phyloP scores from a whole-genome alignment of 2,329 filamentous ascomycete species.

The Calonectria montana region DNA sequence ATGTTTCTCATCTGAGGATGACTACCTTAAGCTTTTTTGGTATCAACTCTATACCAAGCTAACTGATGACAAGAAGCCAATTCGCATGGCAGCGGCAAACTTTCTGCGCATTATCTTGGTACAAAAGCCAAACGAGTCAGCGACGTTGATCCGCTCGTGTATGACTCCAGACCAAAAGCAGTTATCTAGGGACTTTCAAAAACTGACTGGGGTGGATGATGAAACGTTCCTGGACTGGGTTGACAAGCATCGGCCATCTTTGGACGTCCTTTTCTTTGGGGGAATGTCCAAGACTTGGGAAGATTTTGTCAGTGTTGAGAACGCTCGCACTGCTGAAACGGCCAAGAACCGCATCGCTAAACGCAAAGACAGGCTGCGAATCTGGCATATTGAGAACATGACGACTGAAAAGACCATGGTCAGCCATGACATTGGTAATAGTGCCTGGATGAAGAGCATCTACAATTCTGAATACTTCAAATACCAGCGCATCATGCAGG shows the following conservation, averaged over 20 bases:
- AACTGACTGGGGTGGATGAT: conserved; percentile 88
- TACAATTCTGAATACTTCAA: conserved; percentile 93
- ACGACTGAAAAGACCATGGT: conserved; percentile 77
- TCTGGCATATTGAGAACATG: conserved; percentile 79
- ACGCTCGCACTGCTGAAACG: conserved; percentile 81
- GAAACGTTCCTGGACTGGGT: conserved; percentile 90
- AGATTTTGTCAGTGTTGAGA: conserved; percentile 85
- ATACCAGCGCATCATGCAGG: conserved; percentile 87
- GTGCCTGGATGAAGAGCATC: conserved; percentile 95
- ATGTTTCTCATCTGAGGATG: conserved; percentile 80
- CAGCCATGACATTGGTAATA: conserved; percentile 88
- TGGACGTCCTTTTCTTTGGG: conserved; percentile 86
- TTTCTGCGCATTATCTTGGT: conserved; percentile 94
- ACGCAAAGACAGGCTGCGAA: conserved; percentile 83
- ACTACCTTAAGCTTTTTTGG: conserved; percentile 86
- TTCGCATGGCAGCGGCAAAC: conserved; percentile 82
- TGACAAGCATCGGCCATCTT: conserved; percentile 79
- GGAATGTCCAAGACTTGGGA: conserved; percentile 88
- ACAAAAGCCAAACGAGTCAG: conserved; percentile 88
- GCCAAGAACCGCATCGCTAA: conserved; percentile 77
- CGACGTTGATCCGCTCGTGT: conserved; percentile 77
- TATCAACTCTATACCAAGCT: conserved; percentile 94
- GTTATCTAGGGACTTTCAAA: conserved; percentile 81
- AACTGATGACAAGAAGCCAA: conserved; percentile 73
- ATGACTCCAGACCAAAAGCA: conserved; percentile 77